These are phyloP conservation scores for Lachancea meyersii DNA, from an alignment of 805 yeast genomes.

Conservation along the genomic window DNA sequence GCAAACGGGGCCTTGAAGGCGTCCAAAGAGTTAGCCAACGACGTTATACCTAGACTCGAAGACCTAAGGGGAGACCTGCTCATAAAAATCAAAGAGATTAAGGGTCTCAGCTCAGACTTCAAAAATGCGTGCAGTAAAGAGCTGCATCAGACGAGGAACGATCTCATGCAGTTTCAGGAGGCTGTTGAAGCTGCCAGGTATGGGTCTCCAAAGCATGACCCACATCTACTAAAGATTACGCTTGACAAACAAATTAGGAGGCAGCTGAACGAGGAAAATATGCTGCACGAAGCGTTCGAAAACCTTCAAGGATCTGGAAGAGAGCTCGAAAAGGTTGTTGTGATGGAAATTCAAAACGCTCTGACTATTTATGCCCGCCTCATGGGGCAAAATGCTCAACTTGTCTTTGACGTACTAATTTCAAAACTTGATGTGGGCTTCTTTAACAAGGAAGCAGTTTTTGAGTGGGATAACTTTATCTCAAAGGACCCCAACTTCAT, in stretches of 20 bases:
- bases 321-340: constrained; percentile 83
- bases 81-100: constrained; percentile 82
- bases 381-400: constrained; percentile 66
- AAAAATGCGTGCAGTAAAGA: constrained; percentile 68
- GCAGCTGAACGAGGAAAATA: constrained; percentile 79
- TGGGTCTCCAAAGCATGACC: constrained; percentile 56
- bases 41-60: constrained; percentile 60
- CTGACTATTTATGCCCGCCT: constrained; percentile 64
- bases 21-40: constrained; percentile 53
- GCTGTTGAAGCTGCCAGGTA: constrained; percentile 59
- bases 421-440: constrained; percentile 64
- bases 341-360: constrained; percentile 78
- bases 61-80: constrained; percentile 68
- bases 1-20: constrained; percentile 53
- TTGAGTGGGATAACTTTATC: constrained; percentile 87
- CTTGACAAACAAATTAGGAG: constrained; percentile 72
- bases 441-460: constrained; percentile 66
- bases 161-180: constrained; percentile 47
- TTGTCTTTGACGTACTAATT: constrained; percentile 58
- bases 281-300: constrained; percentile 78
- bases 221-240: constrained; percentile 64
- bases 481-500: constrained; percentile 66
- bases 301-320: constrained; percentile 84
- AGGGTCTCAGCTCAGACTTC: constrained; percentile 76
- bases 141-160: constrained; percentile 55